phyloP scores from a whole-genome alignment of 140 eudicot species.

The Erigeron philadelphicus region DNA sequence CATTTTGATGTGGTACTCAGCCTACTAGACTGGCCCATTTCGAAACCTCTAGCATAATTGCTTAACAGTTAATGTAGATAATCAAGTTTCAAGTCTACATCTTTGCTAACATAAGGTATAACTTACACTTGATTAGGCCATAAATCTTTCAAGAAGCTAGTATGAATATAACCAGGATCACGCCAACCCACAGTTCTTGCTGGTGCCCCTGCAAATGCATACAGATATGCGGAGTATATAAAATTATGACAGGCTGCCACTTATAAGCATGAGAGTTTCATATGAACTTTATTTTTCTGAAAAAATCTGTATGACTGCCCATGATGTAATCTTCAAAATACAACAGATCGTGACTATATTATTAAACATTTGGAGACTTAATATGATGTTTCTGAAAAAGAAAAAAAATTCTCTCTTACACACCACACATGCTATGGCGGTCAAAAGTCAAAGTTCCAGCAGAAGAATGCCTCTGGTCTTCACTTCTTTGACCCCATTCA shows the following conservation, averaged over 20 bases:
- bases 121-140: slow-evolving; percentile 57
- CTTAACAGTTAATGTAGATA: background rate
- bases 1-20: no score
- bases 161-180: slow-evolving; percentile 63
- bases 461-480: slow-evolving; percentile 28
- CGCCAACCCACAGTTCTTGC: slow-evolving; percentile 76
- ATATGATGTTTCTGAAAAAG: background rate
- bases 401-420: slow-evolving; percentile 2
- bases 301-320: background rate
- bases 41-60: background rate
- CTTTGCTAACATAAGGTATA: background rate
- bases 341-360: no score
- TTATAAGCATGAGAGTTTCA: background rate
- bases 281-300: background rate
- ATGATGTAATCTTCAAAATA: no score
- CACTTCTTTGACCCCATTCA: slow-evolving; percentile 67
- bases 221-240: background rate
- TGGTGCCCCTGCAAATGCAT: slow-evolving; percentile 45
- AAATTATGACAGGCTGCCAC: background rate
- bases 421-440: slow-evolving; percentile 49
- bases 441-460: slow-evolving; percentile 46
- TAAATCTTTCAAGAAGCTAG: slow-evolving; percentile 46
- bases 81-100: background rate
- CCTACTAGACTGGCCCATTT: background rate
- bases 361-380: background rate